Conservation (phyloP, 352 stramenopile genomes). For the Phytopythium mirpurense region DNA sequence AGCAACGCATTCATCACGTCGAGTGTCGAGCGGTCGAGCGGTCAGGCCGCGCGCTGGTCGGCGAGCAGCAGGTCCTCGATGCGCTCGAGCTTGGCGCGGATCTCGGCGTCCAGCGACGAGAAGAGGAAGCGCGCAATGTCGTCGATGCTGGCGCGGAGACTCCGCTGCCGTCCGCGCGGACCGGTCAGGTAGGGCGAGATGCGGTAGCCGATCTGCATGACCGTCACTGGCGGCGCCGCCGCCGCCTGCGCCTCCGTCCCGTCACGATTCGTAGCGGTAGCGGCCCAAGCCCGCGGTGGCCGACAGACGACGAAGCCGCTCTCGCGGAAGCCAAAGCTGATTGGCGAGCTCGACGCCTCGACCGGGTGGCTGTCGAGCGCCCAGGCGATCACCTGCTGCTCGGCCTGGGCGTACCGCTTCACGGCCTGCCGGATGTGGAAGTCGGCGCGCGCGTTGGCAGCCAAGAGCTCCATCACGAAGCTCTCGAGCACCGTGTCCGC, state of each 20-base stretch:
- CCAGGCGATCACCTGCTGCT: conserved; percentile 51
- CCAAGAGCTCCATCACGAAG: conserved; percentile 42
- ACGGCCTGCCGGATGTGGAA: conserved; percentile 51
- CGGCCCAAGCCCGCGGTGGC: too few relatives aligned
- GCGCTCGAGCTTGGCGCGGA: conserved; percentile 4
- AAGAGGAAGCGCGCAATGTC: conserved; percentile 6
- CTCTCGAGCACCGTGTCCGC: conserved; percentile 43
- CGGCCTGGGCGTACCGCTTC: conserved; percentile 38
- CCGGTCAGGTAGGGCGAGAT: conserved; percentile 6
- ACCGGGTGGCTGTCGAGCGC: conserved; percentile 2
- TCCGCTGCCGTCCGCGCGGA: not conserved
- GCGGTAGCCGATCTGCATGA: conserved; percentile 2
- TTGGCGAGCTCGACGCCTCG: not conserved
- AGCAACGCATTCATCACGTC: too few relatives aligned
- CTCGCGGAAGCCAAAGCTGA: conserved; percentile 6
- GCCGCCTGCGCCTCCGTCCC: too few relatives aligned
- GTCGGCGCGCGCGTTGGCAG: conserved; percentile 36
- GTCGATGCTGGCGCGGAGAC: conserved; percentile 4
- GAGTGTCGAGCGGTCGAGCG: too few relatives aligned
- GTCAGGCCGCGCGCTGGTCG: not conserved
- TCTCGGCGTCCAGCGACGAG: conserved; percentile 1
- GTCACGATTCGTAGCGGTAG: too few relatives aligned
- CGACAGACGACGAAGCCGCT: conserved; percentile 7
- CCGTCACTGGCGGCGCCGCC: not conserved
- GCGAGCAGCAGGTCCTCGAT: conserved; percentile 5